Evolutionary conservation across 2,329 filamentous ascomycete species (phyloP).

Genomic region (Bertia moriformis): DNA sequence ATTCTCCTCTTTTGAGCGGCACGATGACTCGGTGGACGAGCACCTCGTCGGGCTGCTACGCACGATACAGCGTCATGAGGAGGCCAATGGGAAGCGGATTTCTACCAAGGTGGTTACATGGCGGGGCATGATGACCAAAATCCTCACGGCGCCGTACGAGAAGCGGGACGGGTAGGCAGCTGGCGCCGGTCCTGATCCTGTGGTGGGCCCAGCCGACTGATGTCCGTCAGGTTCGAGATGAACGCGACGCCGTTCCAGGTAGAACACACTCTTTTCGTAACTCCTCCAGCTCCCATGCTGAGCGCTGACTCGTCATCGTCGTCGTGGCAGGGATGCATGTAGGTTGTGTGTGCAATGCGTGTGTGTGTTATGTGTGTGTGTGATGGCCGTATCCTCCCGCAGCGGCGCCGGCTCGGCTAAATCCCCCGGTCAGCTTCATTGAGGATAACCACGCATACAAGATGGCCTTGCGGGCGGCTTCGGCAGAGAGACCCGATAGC

Average conservation of each 20-base stretch:
- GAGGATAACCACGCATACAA: constrained; percentile 78
- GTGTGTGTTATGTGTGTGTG: too few species aligned
- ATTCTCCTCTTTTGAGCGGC: constrained; percentile 68
- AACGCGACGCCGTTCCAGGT: constrained; percentile 84
- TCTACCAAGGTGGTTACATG: constrained; percentile 77
- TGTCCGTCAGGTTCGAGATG: constrained; percentile 67
- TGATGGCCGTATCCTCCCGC: too few species aligned
- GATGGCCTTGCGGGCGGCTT: constrained; percentile 19
- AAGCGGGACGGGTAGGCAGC: constrained; percentile 55
- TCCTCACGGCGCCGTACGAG: constrained; percentile 74
- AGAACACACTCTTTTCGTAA: too few species aligned
- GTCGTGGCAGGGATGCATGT: too few species aligned
- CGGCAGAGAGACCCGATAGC: too few species aligned
- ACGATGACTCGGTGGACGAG: constrained; percentile 70
- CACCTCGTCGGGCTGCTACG: constrained; percentile 74
- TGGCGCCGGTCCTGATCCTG: constrained; percentile 2
- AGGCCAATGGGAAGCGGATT: constrained; percentile 48
- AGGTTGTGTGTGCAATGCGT: too few species aligned
- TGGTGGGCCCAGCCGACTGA: too few species aligned
- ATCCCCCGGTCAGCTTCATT: constrained; percentile 56
- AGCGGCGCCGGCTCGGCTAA: too few species aligned
- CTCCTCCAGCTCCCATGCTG: too few species aligned
- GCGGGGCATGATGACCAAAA: constrained; percentile 99
- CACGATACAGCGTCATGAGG: constrained; percentile 61
- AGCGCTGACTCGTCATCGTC: too few species aligned